Conservation (phyloP, 495 filamentous ascomycete species). For the Monascus purpureus region DNA sequence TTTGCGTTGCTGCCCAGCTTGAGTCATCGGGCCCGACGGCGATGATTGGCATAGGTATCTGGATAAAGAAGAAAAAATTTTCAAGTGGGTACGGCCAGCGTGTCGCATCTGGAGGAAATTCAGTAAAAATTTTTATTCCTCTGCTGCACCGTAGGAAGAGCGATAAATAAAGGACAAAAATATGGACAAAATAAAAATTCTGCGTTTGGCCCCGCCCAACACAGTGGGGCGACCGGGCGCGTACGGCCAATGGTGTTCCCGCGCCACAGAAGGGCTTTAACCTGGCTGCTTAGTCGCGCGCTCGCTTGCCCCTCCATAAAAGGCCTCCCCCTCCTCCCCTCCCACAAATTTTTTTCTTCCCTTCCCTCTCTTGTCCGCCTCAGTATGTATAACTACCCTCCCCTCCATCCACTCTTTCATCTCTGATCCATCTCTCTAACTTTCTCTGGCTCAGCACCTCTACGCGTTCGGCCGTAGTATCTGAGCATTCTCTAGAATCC, state of each 20-base stretch:
- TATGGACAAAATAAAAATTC: constrained; percentile 21
- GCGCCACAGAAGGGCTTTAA: constrained; percentile 23
- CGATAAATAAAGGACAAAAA: not conserved
- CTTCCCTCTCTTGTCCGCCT: constrained; percentile 31
- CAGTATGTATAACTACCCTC: constrained; percentile 34
- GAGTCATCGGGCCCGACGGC: constrained; percentile 7
- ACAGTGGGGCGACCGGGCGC: constrained; percentile 12
- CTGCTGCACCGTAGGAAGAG: not conserved
- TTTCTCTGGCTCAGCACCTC: constrained; percentile 32
- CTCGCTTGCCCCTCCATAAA: constrained; percentile 43
- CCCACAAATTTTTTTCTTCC: constrained; percentile 28
- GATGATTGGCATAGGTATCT: constrained; percentile 6
- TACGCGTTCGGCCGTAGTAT: constrained; percentile 38
- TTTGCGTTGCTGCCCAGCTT: constrained; percentile 34
- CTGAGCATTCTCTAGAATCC: constrained; percentile 29
- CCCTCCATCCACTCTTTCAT: constrained; percentile 9
- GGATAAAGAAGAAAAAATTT: constrained; percentile 16
- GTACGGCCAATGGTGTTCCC: constrained; percentile 16
- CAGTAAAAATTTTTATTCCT: too few species aligned
- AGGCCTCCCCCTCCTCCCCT: constrained; percentile 33
- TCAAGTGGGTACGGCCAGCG: constrained; percentile 9
- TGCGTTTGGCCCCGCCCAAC: constrained; percentile 17
- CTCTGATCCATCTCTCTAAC: constrained; percentile 20
- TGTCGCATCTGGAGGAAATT: too few species aligned
- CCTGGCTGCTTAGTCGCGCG: constrained; percentile 27